Evolutionary conservation across 164 flowering plant species (phyloP), one percentile per base, ranked within the genome.

Genomic region (Magnolia officinalis): DNA sequence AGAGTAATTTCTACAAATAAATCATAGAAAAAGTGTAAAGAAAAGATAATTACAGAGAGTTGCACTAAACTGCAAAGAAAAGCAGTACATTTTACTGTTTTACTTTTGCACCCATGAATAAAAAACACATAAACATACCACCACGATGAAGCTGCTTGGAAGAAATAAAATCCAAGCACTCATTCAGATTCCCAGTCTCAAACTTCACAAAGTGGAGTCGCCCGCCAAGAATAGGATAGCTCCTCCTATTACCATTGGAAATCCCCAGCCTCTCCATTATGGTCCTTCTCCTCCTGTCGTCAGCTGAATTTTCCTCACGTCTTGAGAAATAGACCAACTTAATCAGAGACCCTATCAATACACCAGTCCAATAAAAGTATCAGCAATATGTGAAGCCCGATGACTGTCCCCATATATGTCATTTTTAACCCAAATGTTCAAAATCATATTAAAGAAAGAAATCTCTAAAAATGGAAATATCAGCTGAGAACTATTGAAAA

Each of bases 311-410:
- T 58, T 90, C 89, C 81, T 86, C 96, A 63, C 90, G 95, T 83
- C 95, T 89, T 80, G 98, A 93, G 86, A 93, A 93, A 78, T 93
- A 93, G 14, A 93, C 91, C 84, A 93, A 80, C 82, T 93, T 93
- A 72, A 92, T 93, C 16, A 93, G 91, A 67, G 98, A 92, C 68
- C 98, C 97, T 92, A 88, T 18, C 58, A 80, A 74, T n/a, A 20
- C 76, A 73, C 67, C 67, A 69, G n/a, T 50, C 45, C 45, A 4
- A 37, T 55, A 16, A 11, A 55, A 55, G 18, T 55, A 55, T 55
- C 61, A 55, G 61, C 61, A 9, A 55, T 55, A 55, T 55, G 3
- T 3, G 13, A 11, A 55, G 18, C 16, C 2, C 4, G 61, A 55
- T 55, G 61, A 55, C 61, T 4, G 61, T 55, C 18, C 18, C 61